A percentile compares a stretch with the other conserved stretches of the same genome.
Conservation (phyloP, 345 rosid species). For the Firmiana major region DNA sequence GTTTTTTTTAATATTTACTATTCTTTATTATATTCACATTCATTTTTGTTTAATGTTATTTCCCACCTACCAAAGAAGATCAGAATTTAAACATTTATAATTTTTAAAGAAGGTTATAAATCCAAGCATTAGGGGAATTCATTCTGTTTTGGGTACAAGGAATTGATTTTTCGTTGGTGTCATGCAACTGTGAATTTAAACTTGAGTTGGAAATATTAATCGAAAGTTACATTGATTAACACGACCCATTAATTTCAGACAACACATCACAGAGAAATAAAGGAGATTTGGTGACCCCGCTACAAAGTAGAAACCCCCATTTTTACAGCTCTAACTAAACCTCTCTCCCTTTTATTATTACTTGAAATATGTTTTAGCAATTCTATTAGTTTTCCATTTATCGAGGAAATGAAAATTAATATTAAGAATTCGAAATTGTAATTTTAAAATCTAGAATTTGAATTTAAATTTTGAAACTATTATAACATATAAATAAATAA, state of each 20-base stretch:
- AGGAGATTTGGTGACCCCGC: constrained; percentile 1
- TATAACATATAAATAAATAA: too few species aligned
- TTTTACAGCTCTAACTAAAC: neutral
- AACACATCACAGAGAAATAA: neutral
- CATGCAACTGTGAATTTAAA: neutral
- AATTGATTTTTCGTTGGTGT: neutral
- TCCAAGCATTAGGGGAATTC: neutral
- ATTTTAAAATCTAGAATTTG: too few species aligned
- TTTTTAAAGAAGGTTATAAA: neutral
- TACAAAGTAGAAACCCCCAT: neutral
- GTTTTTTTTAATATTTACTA: too few species aligned
- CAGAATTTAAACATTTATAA: neutral
- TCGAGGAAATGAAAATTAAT: too few species aligned
- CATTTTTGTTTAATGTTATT: neutral
- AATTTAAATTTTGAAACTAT: too few species aligned
- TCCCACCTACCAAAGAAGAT: neutral
- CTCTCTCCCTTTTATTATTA: too few species aligned
- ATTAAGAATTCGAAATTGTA: too few species aligned
- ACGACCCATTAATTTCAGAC: neutral
- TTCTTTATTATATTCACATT: neutral
- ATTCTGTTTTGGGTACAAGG: constrained; percentile 4
- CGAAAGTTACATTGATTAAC: constrained; percentile 4
- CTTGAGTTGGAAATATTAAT: neutral
- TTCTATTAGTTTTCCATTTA: too few species aligned
- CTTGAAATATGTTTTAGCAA: too few species aligned